A percentile compares a stretch with the other conserved stretches of the same genome.
Evolutionary conservation across 2,329 filamentous ascomycete genomes (phyloP).

Genomic region (Talaromyces sp.): DNA sequence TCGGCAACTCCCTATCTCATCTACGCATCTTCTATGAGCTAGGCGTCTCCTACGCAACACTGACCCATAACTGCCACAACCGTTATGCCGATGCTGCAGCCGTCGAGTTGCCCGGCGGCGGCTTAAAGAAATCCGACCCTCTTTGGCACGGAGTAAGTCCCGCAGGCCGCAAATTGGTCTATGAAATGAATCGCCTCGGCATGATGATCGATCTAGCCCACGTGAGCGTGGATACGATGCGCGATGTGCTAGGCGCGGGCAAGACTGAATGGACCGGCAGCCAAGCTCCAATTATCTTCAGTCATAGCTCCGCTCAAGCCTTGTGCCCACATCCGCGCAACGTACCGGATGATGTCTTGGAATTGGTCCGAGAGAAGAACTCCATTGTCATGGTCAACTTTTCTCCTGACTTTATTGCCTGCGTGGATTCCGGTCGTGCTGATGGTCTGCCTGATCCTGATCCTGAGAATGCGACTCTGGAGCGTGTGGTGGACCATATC

Average conservation of each 20-base stretch:
- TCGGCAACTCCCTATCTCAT: constrained; percentile 72
- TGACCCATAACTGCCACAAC: constrained; percentile 95
- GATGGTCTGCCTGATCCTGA: constrained; percentile 70
- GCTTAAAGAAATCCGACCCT: constrained; percentile 42
- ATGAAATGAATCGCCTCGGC: constrained; percentile 84
- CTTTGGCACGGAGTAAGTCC: constrained; percentile 68
- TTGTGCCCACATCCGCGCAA: constrained; percentile 89
- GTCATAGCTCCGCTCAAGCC: constrained; percentile 78
- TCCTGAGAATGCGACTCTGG: constrained; percentile 70
- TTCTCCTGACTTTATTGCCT: constrained; percentile 78
- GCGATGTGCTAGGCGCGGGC: constrained; percentile 71
- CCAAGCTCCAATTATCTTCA: constrained; percentile 82
- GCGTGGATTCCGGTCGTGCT: constrained; percentile 60
- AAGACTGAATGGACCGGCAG: constrained; percentile 69
- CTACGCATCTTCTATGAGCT: constrained; percentile 75
- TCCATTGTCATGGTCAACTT: constrained; percentile 93
- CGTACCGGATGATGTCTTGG: constrained; percentile 80
- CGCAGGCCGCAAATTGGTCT: constrained; percentile 68
- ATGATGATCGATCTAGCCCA: constrained; percentile 90
- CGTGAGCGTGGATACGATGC: constrained; percentile 77
- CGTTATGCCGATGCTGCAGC: constrained; percentile 83
- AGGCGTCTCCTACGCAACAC: constrained; percentile 82
- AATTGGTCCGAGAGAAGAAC: constrained; percentile 71
- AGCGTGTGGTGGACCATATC: constrained; percentile 79
- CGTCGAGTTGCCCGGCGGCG: constrained; percentile 37